phyloP scores from a whole-genome alignment of 768 basidiomycete species.

The Cystobasidium tubakii region DNA sequence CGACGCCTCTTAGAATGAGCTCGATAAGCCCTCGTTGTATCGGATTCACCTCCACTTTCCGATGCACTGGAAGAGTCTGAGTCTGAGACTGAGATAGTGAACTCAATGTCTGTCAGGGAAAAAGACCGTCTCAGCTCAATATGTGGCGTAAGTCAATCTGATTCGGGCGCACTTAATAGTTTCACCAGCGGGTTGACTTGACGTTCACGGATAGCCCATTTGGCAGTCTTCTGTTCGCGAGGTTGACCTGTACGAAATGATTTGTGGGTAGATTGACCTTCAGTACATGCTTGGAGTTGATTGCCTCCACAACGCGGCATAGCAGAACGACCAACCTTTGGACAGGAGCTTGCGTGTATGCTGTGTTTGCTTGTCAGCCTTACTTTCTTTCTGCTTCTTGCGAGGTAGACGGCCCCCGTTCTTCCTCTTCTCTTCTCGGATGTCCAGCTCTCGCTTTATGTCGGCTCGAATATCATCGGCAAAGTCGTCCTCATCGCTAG shows the following conservation, averaged over 20 bases:
- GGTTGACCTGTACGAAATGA: conserved; percentile 24
- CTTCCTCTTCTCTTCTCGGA: not conserved
- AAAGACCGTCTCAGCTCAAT: not conserved
- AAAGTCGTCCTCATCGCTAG: conserved; percentile 26
- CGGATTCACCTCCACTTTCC: not conserved
- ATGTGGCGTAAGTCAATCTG: not conserved
- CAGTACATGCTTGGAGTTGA: too few species aligned
- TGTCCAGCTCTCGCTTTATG: not conserved
- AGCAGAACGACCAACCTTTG: conserved; percentile 5
- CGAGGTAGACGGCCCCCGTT: not conserved
- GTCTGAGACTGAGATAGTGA: conserved; percentile 3
- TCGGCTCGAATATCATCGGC: not conserved
- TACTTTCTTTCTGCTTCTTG: conserved; percentile 16
- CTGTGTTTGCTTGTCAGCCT: conserved; percentile 11
- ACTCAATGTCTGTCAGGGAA: conserved; percentile 19
- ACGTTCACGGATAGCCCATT: conserved; percentile 22
- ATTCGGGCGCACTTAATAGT: not conserved
- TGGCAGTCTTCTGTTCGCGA: conserved; percentile 14
- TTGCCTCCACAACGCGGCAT: not conserved
- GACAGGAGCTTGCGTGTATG: not conserved
- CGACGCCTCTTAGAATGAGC: not conserved
- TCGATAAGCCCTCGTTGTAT: not conserved
- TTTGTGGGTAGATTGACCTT: too few species aligned
- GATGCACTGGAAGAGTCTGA: conserved; percentile 1
- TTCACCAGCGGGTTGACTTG: conserved; percentile 8